These are phyloP conservation scores for Saccharomycopsis hybrid DNA, from an alignment of 1,139 yeast genomes.

Conservation along the genomic window DNA sequence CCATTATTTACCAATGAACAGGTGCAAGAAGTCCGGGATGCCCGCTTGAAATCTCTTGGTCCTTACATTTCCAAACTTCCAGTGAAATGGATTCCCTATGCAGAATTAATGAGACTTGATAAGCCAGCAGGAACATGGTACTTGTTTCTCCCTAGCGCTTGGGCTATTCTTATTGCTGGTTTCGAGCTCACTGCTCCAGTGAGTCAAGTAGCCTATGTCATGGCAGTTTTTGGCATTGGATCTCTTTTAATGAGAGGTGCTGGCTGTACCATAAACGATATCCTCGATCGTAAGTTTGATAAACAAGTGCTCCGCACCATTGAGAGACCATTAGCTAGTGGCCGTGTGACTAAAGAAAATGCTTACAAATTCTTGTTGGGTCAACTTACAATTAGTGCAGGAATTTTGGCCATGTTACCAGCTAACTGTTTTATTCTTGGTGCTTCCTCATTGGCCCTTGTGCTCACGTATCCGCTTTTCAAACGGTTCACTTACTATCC, in stretches of 20 bases:
- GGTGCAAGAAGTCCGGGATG: constrained; percentile 47
- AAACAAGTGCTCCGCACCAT: constrained; percentile 80
- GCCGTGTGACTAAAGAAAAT: constrained; percentile 63
- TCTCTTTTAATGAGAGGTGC: constrained; percentile 94
- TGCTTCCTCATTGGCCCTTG: constrained; percentile 71
- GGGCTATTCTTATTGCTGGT: constrained; percentile 65
- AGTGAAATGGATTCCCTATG: constrained; percentile 72
- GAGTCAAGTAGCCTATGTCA: constrained; percentile 49
- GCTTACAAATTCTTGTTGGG: constrained; percentile 72
- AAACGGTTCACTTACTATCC: constrained; percentile 95
- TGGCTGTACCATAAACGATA: constrained; percentile 93
- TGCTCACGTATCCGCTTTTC: constrained; percentile 84
- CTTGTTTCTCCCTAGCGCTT: constrained; percentile 68
- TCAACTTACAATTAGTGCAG: constrained; percentile 73
- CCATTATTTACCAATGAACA: constrained; percentile 45
- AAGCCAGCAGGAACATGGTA: constrained; percentile 92
- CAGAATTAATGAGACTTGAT: constrained; percentile 84
- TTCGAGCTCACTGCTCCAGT: constrained; percentile 64
- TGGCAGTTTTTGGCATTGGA: constrained; percentile 72
- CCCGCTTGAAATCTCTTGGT: constrained; percentile 54
- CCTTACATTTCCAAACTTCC: constrained; percentile 58
- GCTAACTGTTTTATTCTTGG: constrained; percentile 78
- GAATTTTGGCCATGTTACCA: constrained; percentile 67
- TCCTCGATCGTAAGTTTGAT: constrained; percentile 78
- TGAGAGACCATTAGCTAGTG: constrained; percentile 87